Evolutionary conservation across 345 rosid genomes (phyloP).

Genomic region (Ailanthus altissimus): DNA sequence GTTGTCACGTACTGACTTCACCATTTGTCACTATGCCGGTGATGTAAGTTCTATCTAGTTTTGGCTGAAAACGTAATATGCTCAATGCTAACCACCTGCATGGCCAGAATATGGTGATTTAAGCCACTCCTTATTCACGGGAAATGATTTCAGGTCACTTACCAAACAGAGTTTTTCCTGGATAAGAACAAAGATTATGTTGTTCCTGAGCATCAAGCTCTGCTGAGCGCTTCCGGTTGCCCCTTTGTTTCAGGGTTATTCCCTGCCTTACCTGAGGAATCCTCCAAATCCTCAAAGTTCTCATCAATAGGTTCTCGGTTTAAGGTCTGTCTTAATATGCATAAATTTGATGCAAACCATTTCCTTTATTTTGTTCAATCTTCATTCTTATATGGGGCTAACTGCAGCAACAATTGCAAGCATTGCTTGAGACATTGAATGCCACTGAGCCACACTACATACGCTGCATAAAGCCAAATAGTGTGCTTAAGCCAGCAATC

Average conservation of each 20-base stretch:
- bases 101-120: constrained; percentile 13
- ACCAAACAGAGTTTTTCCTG: constrained; percentile 88
- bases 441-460: constrained; percentile 94
- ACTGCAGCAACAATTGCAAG: constrained; percentile 91
- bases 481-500: constrained; percentile 83
- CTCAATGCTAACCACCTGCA: constrained; percentile 8
- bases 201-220: constrained; percentile 90
- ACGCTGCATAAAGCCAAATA: constrained; percentile 97
- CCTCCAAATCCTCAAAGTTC: constrained; percentile 85
- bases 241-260: constrained; percentile 83
- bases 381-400: constrained; percentile 28
- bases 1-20: constrained; percentile 89
- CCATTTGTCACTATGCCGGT: constrained; percentile 95
- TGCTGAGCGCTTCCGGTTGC: constrained; percentile 73
- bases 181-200: constrained; percentile 98
- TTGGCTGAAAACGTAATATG: constrained; percentile 2
- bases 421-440: constrained; percentile 89
- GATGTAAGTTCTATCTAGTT: constrained; percentile 60
- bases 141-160: constrained; percentile 66
- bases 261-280: constrained; percentile 75
- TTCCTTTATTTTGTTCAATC: constrained; percentile 13
- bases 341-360: background rate
- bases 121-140: background rate
- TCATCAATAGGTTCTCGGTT: constrained; percentile 94
- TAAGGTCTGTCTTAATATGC: constrained; percentile 53